Evolutionary conservation across 305 asterid genomes (phyloP).

Genomic region (Fraxinus ornus): DNA sequence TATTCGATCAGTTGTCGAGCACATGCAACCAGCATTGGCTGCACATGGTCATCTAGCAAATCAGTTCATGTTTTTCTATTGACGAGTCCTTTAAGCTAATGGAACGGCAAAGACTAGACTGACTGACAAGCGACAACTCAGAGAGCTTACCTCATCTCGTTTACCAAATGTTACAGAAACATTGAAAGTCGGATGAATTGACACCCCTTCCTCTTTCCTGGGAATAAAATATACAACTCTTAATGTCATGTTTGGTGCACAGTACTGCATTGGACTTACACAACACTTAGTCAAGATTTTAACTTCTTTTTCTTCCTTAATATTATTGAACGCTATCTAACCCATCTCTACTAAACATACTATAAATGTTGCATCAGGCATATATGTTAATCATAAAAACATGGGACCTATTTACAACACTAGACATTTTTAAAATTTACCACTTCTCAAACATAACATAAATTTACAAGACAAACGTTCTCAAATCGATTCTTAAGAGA

Average conservation of each 20-base stretch:
- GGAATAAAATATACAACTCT: constrained; percentile 25
- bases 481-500: background rate
- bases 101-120: background rate
- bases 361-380: background rate
- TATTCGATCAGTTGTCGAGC: constrained; percentile 82
- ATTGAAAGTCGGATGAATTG: constrained; percentile 66
- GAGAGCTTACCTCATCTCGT: constrained; percentile 70
- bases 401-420: background rate
- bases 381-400: background rate
- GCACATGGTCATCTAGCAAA: constrained; percentile 30
- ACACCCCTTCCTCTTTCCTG: constrained; percentile 91
- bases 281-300: background rate
- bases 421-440: no score
- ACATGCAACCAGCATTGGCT: constrained; percentile 86
- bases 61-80: constrained; percentile 17
- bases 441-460: background rate
- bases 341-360: background rate
- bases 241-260: background rate
- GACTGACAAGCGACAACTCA: background rate
- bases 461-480: background rate
- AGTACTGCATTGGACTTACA: background rate
- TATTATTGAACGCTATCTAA: background rate
- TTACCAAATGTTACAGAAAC: constrained; percentile 78
- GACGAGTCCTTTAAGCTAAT: constrained; percentile 5
- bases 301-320: background rate